Percentiles rank a stretch among this genome's conserved stretches.
phyloP scores from a whole-genome alignment of 2,329 filamentous ascomycete species.

The Dothidotthia symphoricarpi region DNA sequence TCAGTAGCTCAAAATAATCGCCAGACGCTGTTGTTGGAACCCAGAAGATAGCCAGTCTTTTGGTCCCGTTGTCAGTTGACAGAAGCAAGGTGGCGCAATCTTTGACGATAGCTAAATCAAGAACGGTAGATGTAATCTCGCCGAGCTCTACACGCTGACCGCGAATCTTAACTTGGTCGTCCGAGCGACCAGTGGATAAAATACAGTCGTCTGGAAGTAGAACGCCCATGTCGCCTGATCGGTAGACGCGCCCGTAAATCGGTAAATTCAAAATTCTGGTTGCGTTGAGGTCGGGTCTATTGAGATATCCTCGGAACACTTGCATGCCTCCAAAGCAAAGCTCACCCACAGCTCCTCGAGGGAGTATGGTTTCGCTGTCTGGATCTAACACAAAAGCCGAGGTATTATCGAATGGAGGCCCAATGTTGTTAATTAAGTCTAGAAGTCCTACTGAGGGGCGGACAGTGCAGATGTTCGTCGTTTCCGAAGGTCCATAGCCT shows the following conservation, averaged over 20 bases:
- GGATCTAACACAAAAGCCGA: slow-evolving; percentile 65
- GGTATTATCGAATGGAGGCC: slow-evolving; percentile 70
- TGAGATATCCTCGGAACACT: slow-evolving; percentile 71
- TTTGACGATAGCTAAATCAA: slow-evolving; percentile 52
- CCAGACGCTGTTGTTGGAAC: slow-evolving; percentile 45
- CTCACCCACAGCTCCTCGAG: slow-evolving; percentile 73
- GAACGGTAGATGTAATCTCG: slow-evolving; percentile 67
- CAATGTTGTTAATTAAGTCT: slow-evolving; percentile 73
- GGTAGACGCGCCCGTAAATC: slow-evolving; percentile 69
- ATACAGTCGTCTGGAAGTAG: slow-evolving; percentile 76
- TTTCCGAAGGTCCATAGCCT: slow-evolving; percentile 79
- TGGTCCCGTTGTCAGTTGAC: slow-evolving; percentile 46
- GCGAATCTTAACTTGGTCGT: slow-evolving; percentile 78
- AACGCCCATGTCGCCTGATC: slow-evolving; percentile 78
- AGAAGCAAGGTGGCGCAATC: slow-evolving; percentile 66
- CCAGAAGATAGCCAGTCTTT: slow-evolving; percentile 66
- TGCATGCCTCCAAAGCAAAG: slow-evolving; percentile 85
- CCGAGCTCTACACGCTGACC: slow-evolving; percentile 77
- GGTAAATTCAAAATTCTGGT: slow-evolving; percentile 69
- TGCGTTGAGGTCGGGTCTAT: slow-evolving; percentile 60
- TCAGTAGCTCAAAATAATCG: slow-evolving; percentile 40
- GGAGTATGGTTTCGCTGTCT: slow-evolving; percentile 49
- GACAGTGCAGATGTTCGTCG: slow-evolving; percentile 83
- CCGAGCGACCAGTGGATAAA: slow-evolving; percentile 68
- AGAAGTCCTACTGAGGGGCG: slow-evolving; percentile 57